Evolutionary conservation across 371 early-diverging fungal species (phyloP).

Genomic region (Coemansia sp.): DNA sequence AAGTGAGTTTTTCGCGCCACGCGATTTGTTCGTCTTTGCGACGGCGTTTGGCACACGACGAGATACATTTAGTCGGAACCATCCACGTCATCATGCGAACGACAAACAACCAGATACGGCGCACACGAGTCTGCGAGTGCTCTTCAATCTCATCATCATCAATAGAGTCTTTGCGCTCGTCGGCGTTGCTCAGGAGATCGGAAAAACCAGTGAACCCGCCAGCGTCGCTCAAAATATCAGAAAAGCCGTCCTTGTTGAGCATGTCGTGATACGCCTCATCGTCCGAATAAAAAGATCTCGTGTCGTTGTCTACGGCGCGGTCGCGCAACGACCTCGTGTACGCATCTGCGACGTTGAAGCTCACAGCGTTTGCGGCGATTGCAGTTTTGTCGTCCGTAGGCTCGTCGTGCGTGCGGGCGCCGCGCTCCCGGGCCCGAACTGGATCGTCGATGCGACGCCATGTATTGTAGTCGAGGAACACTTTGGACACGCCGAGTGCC

Average conservation of each 20-base stretch:
- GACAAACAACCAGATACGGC: constrained; percentile 69
- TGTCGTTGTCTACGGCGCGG: constrained; percentile 56
- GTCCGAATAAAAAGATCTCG: constrained; percentile 68
- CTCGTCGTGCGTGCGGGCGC: constrained; percentile 19
- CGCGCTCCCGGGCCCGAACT: constrained; percentile 52
- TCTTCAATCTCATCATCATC: constrained; percentile 16
- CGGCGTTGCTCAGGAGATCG: constrained; percentile 34
- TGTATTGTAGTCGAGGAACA: constrained; percentile 70
- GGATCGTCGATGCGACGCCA: constrained; percentile 73
- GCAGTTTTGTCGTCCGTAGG: constrained; percentile 24
- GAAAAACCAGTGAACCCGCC: constrained; percentile 36
- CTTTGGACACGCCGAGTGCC: constrained; percentile 63
- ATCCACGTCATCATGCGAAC: constrained; percentile 78
- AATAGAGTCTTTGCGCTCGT: constrained; percentile 32
- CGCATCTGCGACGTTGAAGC: constrained; percentile 30
- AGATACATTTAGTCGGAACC: constrained; percentile 63
- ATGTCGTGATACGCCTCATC: constrained; percentile 55
- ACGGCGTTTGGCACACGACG: constrained; percentile 72
- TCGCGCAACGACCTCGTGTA: constrained; percentile 33
- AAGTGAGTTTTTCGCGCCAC: constrained; percentile 94
- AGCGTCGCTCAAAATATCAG: constrained; percentile 38
- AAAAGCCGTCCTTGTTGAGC: constrained; percentile 44
- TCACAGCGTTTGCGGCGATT: constrained; percentile 18
- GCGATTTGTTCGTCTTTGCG: constrained; percentile 84
- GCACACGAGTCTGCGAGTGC: constrained; percentile 14